Conservation (phyloP, 345 rosid species). For the Gynandropsis gynandra region DNA sequence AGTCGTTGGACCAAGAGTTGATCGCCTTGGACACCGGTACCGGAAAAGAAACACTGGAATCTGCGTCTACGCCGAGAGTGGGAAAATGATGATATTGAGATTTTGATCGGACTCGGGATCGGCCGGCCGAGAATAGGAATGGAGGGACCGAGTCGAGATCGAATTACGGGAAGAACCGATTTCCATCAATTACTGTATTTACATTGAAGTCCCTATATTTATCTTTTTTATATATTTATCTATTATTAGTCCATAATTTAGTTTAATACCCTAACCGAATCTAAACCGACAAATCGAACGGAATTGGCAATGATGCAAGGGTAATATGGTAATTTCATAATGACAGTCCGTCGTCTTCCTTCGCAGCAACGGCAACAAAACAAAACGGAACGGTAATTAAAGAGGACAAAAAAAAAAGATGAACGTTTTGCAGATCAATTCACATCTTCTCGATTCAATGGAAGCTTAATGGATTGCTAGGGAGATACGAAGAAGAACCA, state of each 20-base stretch:
- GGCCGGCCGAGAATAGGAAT: slow-evolving; percentile 24
- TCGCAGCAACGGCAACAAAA: slow-evolving; percentile 21
- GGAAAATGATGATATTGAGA: slow-evolving; percentile 2
- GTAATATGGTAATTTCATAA: background rate
- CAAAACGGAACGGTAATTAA: background rate
- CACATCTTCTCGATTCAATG: slow-evolving; percentile 17
- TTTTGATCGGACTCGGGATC: slow-evolving; percentile 17
- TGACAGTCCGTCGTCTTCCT: slow-evolving; percentile 24
- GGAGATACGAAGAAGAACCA: slow-evolving; percentile 15
- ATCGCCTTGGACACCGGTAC: slow-evolving; percentile 4
- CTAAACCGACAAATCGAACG: no score
- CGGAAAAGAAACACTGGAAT: background rate
- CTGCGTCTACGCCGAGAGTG: no score
- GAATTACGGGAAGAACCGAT: background rate
- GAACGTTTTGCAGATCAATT: slow-evolving; percentile 24
- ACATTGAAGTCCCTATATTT: background rate
- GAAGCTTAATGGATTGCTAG: slow-evolving; percentile 17
- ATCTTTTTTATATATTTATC: background rate
- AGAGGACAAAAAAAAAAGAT: no score
- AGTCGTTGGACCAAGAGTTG: background rate
- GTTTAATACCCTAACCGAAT: background rate
- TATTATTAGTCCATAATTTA: slow-evolving; percentile 8
- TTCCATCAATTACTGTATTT: background rate
- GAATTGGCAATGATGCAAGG: slow-evolving; percentile 13
- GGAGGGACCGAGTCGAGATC: slow-evolving; percentile 17